Percentiles rank a stretch among this genome's conserved stretches.
These are phyloP conservation scores for Phytophthora citricola DNA, from an alignment of 352 stramenopile species.

Conservation along the genomic window DNA sequence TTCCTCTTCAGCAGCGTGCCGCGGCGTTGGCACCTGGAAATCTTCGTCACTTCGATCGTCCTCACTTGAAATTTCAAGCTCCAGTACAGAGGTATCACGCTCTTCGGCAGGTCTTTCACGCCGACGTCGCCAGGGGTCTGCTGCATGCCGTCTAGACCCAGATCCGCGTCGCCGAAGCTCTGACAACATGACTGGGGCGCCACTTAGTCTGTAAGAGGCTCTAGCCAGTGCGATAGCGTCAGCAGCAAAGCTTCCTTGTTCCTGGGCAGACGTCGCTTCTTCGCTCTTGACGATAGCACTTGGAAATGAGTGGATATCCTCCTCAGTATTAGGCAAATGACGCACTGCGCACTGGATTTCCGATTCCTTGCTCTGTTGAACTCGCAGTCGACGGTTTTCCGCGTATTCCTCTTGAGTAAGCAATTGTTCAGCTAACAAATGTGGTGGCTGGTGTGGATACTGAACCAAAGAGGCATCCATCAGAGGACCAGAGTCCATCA, in stretches of 20 bases:
- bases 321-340: slow-evolving; percentile 50
- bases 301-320: slow-evolving; percentile 62
- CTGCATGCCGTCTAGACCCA: slow-evolving; percentile 27
- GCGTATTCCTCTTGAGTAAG: slow-evolving; percentile 57
- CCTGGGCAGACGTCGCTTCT: slow-evolving; percentile 6
- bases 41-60: slow-evolving; percentile 89
- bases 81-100: slow-evolving; percentile 83
- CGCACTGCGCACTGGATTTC: slow-evolving; percentile 69
- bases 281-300: slow-evolving; percentile 43
- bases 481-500: slow-evolving; percentile 83
- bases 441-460: slow-evolving; percentile 80
- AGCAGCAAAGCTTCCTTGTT: slow-evolving; percentile 15
- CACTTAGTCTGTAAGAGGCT: slow-evolving; percentile 75
- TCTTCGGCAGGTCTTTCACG: slow-evolving; percentile 66
- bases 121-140: slow-evolving; percentile 33
- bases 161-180: slow-evolving; percentile 58
- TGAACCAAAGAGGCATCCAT: slow-evolving; percentile 77
- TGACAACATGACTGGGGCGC: slow-evolving; percentile 72
- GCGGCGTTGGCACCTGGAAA: slow-evolving; percentile 66
- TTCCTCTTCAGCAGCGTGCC: slow-evolving; percentile 59
- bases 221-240: slow-evolving; percentile 38
- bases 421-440: slow-evolving; percentile 49
- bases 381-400: slow-evolving; percentile 65
- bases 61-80: slow-evolving; percentile 88
- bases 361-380: slow-evolving; percentile 74